Base-by-base conservation (phyloP, 2,329 filamentous ascomycete species). In the Apiospora saccharicola region DNA sequence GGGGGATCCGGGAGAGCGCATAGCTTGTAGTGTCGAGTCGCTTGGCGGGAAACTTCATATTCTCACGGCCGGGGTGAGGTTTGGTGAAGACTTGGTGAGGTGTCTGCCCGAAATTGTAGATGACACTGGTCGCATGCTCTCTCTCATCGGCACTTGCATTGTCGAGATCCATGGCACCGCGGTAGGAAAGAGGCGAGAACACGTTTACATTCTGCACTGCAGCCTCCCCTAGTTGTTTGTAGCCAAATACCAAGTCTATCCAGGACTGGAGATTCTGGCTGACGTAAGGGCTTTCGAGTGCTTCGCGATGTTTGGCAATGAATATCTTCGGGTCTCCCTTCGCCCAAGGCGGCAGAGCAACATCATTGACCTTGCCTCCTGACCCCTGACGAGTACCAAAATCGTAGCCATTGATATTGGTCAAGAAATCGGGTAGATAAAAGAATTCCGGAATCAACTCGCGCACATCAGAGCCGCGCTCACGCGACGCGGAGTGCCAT, bases 31-130 rank as follows among this genome's bases (percentile, higher is more conserved):
- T 93, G 80, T 99, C 96, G 0, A 99, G 86, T 71, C 94, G 89
- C 72, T 90, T 90, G 3, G 88, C 85, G 6, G 90, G 91, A 71
- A 91, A 89, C 30, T 89, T 86, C 5, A 88, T 83, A 71, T 93
- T 89, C 75, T 97, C 95, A 19, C 92, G 90, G n/a, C 89, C 84
- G 4, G 93, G 91, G 81, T 99, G 96, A 16, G 93, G 87, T 72
- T 92, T 92, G 64, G 90, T 89, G 81, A 98, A 99, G 22, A 98
- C 93, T 81, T 99, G 97, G 77, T 97, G 93, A 1, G 97, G 96
- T 1, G 97, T 99, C 81, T 99, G 96, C 0, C 96, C 96, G 81
- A 99, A 99, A 77, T 98, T 98, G 82, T 99, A 96, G 77, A 99
- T 98, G 76, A 98, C 97, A 46, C 94, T 94, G 71, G 98, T 98